phyloP scores from a whole-genome alignment of 1,284 basidiomycete species.

The Volvariella surrecta region DNA sequence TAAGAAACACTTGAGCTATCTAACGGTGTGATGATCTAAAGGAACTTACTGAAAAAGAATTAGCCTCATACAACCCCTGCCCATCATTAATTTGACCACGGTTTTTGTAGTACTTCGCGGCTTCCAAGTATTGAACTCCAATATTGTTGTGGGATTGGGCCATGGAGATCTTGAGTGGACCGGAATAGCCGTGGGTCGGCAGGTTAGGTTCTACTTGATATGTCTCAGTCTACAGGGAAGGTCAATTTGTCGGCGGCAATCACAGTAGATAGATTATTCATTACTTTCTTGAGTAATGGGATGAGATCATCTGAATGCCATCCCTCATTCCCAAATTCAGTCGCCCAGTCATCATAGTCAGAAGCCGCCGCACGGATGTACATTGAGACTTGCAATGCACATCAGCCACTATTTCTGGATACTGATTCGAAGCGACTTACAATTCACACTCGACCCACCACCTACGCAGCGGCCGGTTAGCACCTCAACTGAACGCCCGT shows the following conservation, averaged over 20 bases:
- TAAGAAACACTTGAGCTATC: background rate
- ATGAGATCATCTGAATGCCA: constrained; percentile 45
- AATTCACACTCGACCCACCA: constrained; percentile 9
- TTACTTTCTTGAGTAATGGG: constrained; percentile 23
- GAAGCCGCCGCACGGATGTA: constrained; percentile 47
- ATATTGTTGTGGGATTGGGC: constrained; percentile 15
- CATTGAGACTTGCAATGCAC: constrained; percentile 38
- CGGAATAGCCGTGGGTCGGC: constrained; percentile 19
- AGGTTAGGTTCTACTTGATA: constrained; percentile 13
- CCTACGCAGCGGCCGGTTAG: constrained; percentile 7
- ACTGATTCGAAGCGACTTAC: constrained; percentile 1
- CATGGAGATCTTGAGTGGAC: constrained; percentile 23
- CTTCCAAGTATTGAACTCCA: constrained; percentile 19
- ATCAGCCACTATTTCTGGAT: background rate
- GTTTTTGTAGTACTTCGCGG: constrained; percentile 19
- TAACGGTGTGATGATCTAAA: background rate
- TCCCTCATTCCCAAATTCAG: constrained; percentile 35
- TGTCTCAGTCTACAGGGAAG: constrained; percentile 15
- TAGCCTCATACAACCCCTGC: constrained; percentile 19
- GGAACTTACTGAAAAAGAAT: background rate
- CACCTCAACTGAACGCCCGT: constrained; percentile 5
- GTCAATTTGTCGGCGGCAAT: background rate
- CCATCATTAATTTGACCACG: constrained; percentile 16
- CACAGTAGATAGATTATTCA: too few species aligned
- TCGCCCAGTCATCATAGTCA: constrained; percentile 52